Percentiles rank a stretch among this genome's conserved stretches.
Conservation (phyloP, 805 yeast species). For the Hanseniaspora clermontiae region DNA sequence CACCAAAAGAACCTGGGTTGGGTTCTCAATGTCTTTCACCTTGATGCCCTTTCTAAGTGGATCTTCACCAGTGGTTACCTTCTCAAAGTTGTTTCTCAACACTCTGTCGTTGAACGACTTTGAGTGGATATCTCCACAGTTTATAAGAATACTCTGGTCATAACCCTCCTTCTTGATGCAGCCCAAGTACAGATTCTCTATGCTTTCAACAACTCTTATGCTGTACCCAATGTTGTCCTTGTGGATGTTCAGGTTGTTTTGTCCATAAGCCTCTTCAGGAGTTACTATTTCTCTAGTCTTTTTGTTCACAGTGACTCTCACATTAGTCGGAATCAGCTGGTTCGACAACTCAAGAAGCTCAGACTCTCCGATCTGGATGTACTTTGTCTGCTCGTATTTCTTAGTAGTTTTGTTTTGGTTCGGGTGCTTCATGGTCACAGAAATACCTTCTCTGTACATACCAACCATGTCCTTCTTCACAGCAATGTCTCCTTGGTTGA, state of each 20-base stretch:
- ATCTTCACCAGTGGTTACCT: constrained; percentile 16
- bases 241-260: constrained; percentile 42
- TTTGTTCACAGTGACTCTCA: constrained; percentile 68
- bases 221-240: constrained; percentile 57
- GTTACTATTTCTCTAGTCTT: constrained; percentile 51
- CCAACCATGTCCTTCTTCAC: constrained; percentile 26
- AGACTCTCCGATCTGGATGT: constrained; percentile 60
- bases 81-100: constrained; percentile 22
- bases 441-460: constrained; percentile 47
- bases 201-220: constrained; percentile 52
- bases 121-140: constrained; percentile 52
- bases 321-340: constrained; percentile 60
- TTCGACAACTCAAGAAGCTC: constrained; percentile 44
- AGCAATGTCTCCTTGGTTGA: constrained; percentile 26
- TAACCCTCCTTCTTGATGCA: constrained; percentile 56
- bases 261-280: constrained; percentile 51
- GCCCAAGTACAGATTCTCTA: constrained; percentile 59
- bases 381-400: constrained; percentile 51
- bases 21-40: constrained; percentile 10
- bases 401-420: constrained; percentile 24
- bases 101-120: constrained; percentile 23
- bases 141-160: constrained; percentile 49
- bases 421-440: constrained; percentile 32
- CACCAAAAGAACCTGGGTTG: constrained; percentile 36
- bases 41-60: background rate